phyloP scores from a whole-genome alignment of 352 stramenopile genomes.

The Phytophthora megakarya region DNA sequence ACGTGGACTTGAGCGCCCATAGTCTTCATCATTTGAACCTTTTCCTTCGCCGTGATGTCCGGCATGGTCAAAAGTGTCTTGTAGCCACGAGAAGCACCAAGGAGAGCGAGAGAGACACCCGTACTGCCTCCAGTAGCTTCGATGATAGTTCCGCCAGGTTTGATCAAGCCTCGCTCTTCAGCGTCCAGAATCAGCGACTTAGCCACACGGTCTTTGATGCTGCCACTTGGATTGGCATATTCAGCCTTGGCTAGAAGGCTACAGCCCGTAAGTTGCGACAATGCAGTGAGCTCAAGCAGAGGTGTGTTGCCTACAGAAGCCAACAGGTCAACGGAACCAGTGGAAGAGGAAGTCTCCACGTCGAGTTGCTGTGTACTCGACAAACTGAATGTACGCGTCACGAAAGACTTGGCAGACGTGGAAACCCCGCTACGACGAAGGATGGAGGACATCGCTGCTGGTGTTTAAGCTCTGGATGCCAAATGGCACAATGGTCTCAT shows the following conservation, averaged over 20 bases:
- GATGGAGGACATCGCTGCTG: constrained; percentile 2
- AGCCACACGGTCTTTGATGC: constrained; percentile 94
- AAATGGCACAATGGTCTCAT: constrained; percentile 20
- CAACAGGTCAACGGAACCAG: constrained; percentile 59
- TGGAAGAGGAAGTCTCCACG: not conserved
- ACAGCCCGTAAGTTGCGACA: constrained; percentile 73
- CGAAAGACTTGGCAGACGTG: not conserved
- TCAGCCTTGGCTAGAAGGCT: constrained; percentile 81
- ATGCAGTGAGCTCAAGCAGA: constrained; percentile 64
- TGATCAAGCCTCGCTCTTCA: constrained; percentile 83
- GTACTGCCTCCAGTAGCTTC: constrained; percentile 92
- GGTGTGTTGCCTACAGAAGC: constrained; percentile 78
- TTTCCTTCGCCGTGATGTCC: constrained; percentile 68
- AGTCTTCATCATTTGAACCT: constrained; percentile 79
- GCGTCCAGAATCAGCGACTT: constrained; percentile 91
- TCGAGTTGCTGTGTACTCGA: constrained; percentile 1
- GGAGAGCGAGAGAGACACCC: constrained; percentile 89
- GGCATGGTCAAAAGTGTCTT: constrained; percentile 79
- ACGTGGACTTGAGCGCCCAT: constrained; percentile 74
- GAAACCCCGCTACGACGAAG: constrained; percentile 8
- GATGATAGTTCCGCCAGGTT: constrained; percentile 61
- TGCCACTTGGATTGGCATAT: constrained; percentile 92
- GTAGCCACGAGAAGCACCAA: constrained; percentile 87
- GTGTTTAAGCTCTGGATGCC: constrained; percentile 3
- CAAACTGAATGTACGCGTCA: constrained; percentile 8